A percentile compares a stretch with the other conserved stretches of the same genome.
These are phyloP conservation scores for Alternaria rosae DNA, from an alignment of 2,329 filamentous ascomycete genomes.

Conservation along the genomic window DNA sequence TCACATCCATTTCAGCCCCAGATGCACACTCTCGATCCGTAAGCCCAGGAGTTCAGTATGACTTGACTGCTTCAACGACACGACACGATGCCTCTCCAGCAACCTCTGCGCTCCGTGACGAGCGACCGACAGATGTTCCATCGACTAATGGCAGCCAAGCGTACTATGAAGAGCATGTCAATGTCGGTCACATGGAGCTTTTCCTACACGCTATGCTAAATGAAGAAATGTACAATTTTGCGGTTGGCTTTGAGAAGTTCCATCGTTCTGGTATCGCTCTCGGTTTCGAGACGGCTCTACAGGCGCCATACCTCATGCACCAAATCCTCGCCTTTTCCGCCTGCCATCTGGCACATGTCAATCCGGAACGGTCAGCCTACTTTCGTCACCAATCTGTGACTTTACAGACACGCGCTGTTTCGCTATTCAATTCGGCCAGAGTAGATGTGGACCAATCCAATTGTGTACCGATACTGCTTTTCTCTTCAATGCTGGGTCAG, in stretches of 20 bases:
- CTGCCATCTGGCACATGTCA: slow-evolving; percentile 42
- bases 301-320: slow-evolving; percentile 48
- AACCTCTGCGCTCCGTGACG: neutral
- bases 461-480: slow-evolving; percentile 46
- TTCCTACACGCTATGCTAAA: slow-evolving; percentile 40
- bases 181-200: slow-evolving; percentile 48
- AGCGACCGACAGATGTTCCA: neutral
- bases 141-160: neutral
- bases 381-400: slow-evolving; percentile 26
- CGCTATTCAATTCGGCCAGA: slow-evolving; percentile 28
- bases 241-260: slow-evolving; percentile 22
- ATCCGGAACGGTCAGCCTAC: slow-evolving; percentile 27
- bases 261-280: slow-evolving; percentile 20
- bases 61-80: neutral
- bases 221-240: slow-evolving; percentile 34
- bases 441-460: slow-evolving; percentile 33
- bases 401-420: slow-evolving; percentile 47
- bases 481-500: slow-evolving; percentile 45
- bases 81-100: neutral
- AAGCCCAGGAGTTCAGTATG: neutral
- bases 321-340: slow-evolving; percentile 50
- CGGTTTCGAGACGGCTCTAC: slow-evolving; percentile 30
- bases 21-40: neutral
- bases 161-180: slow-evolving; percentile 29
- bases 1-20: neutral